phyloP scores from a whole-genome alignment of 176 grass and related monocot genomes.

The Cenchrus purpureus region DNA sequence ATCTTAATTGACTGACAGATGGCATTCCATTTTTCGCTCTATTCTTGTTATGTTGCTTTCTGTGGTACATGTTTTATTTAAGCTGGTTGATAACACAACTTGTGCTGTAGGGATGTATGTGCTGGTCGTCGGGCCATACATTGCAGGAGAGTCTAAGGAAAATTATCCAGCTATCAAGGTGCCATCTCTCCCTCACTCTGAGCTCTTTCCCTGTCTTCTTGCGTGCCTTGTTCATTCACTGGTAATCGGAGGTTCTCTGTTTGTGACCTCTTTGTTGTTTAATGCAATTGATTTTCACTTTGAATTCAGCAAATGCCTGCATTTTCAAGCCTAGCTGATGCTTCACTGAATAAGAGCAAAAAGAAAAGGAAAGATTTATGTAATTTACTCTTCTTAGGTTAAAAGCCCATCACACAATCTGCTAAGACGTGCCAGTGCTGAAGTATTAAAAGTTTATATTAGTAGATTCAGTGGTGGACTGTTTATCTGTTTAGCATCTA shows the following conservation, averaged over 20 bases:
- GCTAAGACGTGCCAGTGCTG: background rate
- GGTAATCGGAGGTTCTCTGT: background rate
- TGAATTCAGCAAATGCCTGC: background rate
- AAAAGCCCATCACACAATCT: background rate
- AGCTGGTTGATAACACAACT: conserved; percentile 16
- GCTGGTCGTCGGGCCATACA: conserved; percentile 69
- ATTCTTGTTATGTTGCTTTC: background rate
- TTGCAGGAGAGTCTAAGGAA: conserved; percentile 19
- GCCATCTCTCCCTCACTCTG: background rate
- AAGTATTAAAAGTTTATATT: background rate
- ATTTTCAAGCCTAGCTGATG: background rate
- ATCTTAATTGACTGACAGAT: background rate
- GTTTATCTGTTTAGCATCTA: background rate
- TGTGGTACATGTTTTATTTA: conserved; percentile 10
- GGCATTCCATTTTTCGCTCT: background rate
- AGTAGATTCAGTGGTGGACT: background rate
- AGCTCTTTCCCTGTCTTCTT: background rate
- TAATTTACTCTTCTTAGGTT: background rate
- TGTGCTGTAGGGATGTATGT: conserved; percentile 76
- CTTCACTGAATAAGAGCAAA: background rate
- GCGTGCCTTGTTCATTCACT: background rate
- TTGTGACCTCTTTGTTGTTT: background rate
- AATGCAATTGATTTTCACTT: conserved; percentile 11
- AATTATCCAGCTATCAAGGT: conserved; percentile 61
- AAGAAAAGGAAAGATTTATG: background rate